Evolutionary conservation across 331 rosid genomes (phyloP), one percentile per base, ranked within the genome.

Genomic region (Arachis monticola): DNA sequence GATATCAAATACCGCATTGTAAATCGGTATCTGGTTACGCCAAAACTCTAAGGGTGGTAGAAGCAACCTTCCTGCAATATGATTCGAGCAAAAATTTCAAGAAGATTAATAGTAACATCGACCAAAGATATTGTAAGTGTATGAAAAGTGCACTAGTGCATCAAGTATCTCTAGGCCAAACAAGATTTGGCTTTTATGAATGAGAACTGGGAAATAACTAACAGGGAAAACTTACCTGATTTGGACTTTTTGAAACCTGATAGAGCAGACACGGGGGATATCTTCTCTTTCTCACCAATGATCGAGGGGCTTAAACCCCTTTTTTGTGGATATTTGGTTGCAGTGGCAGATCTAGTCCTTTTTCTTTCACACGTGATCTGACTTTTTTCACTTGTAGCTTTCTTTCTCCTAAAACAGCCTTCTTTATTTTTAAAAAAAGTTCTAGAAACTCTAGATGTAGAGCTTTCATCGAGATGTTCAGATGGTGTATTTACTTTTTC

Each of bases 1-100:
- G 17, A 70, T 8, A 64, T 73, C 76, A 84, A 88, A 61, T 70
- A 91, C 97, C 89, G 60, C 67, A 73, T 85, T 85, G 81, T 88
- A 92, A 75, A 92, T 72, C 2, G 92, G 87, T 63, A 70, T 41
- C 62, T 89, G 96, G 81, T 92, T 92, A 78, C 93, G 92, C 97
- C 97, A 92, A 85, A 90, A 92, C 81, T 92, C 93, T 68, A 92
- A 55, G 40, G 89, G 64, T 3, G 89, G 97, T 51, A 92, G 58
- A 61, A 83, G 88, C 59, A 83, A 67, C 80, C 97, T 86, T 56
- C 97, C 97, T 92, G 87, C 74, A 81, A 70, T 79, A 83, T n/a
- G 56, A 12, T 38, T 31, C 14, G 42, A n/a, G 51, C 35, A 68
- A 35, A 52, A 73, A 30, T 6, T 67, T 67, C 61, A 62, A 62